Percentiles rank a stretch among this genome's conserved stretches.
Conservation (phyloP, 2,329 filamentous ascomycete species). For the Aspergillus hiratsukae region DNA sequence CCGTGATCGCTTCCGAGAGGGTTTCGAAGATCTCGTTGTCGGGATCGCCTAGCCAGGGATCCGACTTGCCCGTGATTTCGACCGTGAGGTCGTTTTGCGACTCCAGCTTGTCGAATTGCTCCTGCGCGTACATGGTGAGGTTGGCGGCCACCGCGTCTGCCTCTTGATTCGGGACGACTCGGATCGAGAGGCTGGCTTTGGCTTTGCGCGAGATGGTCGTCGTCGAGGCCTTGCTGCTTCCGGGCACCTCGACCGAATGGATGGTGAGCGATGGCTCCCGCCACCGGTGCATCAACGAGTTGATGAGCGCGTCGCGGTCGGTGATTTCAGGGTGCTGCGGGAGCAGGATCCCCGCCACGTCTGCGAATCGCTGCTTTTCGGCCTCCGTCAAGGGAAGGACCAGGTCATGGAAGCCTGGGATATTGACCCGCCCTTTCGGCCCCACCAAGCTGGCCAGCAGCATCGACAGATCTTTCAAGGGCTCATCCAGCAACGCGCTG, state of each 20-base stretch:
- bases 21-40: slow-evolving; percentile 87
- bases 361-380: slow-evolving; percentile 76
- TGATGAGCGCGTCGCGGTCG: slow-evolving; percentile 66
- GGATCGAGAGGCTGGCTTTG: slow-evolving; percentile 81
- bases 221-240: slow-evolving; percentile 77
- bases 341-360: slow-evolving; percentile 74
- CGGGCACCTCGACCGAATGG: slow-evolving; percentile 80
- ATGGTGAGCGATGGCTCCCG: slow-evolving; percentile 91
- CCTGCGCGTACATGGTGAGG: slow-evolving; percentile 63
- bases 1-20: slow-evolving; percentile 76
- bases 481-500: slow-evolving; percentile 82
- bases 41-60: slow-evolving; percentile 93
- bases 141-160: slow-evolving; percentile 68
- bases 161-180: slow-evolving; percentile 90
- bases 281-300: slow-evolving; percentile 88
- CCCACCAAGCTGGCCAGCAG: slow-evolving; percentile 80
- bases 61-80: slow-evolving; percentile 85
- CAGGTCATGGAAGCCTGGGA: slow-evolving; percentile 84
- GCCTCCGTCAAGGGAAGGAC: slow-evolving; percentile 70
- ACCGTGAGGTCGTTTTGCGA: slow-evolving; percentile 78
- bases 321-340: slow-evolving; percentile 63
- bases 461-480: slow-evolving; percentile 82
- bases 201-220: slow-evolving; percentile 81
- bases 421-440: slow-evolving; percentile 70
- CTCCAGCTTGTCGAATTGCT: slow-evolving; percentile 68